Conservation (phyloP, 768 basidiomycete genomes). For the Rhodotorula taiwanensis region DNA sequence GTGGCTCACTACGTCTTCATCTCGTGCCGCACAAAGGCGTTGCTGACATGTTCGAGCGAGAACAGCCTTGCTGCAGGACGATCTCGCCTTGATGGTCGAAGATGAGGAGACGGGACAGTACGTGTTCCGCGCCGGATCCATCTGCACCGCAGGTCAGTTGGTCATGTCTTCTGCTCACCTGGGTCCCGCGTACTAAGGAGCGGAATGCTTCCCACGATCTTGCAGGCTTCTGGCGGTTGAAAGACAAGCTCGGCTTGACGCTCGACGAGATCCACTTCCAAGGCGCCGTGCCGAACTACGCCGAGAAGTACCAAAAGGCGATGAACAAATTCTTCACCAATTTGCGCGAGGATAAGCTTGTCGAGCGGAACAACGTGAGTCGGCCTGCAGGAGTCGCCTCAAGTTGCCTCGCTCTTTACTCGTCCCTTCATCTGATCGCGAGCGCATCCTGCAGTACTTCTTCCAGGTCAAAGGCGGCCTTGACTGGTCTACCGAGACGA, state of each 20-base stretch:
- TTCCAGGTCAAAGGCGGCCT: conserved; percentile 18
- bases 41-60: too few relatives aligned
- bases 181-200: neutral
- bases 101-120: conserved; percentile 55
- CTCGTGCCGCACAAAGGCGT: too few relatives aligned
- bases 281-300: conserved; percentile 68
- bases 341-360: conserved; percentile 60
- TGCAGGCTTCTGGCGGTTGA: conserved; percentile 66
- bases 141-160: conserved; percentile 57
- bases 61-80: conserved; percentile 38
- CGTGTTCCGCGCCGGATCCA: conserved; percentile 67
- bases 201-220: too few relatives aligned
- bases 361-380: conserved; percentile 57
- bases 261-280: conserved; percentile 65
- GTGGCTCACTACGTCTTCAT: conserved; percentile 45
- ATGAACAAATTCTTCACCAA: conserved; percentile 66
- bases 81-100: conserved; percentile 43
- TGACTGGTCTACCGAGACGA: conserved; percentile 13
- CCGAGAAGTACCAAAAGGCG: conserved; percentile 57
- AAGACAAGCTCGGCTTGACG: conserved; percentile 66
- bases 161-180: neutral
- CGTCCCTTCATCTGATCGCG: neutral
- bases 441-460: neutral
- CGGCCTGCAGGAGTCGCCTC: too few relatives aligned
- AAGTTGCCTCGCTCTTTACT: conserved; percentile 50